Evolutionary conservation across 495 filamentous ascomycete genomes (phyloP).

Genomic region (Lasiosphaeria ovina): DNA sequence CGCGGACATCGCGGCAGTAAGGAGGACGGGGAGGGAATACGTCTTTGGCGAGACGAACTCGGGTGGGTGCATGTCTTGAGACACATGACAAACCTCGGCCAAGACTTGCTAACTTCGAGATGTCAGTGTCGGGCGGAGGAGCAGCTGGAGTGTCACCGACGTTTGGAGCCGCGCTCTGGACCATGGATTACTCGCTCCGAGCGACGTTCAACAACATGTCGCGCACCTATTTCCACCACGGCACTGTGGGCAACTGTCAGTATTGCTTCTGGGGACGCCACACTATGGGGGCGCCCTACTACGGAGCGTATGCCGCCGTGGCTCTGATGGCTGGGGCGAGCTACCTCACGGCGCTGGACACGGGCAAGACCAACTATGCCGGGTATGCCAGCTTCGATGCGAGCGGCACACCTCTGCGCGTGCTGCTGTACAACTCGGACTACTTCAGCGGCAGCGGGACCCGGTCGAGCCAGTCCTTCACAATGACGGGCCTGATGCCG

Average conservation of each 20-base stretch:
- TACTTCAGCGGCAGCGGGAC: constrained; percentile 50
- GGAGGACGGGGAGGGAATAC: constrained; percentile 48
- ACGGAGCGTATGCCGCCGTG: constrained; percentile 56
- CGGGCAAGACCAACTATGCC: constrained; percentile 48
- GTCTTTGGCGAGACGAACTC: constrained; percentile 62
- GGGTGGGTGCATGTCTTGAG: constrained; percentile 29
- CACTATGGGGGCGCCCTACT: constrained; percentile 56
- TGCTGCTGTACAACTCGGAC: constrained; percentile 57
- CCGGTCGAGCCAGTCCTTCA: constrained; percentile 45
- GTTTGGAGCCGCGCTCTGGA: constrained; percentile 60
- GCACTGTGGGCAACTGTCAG: constrained; percentile 59
- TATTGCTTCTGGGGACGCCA: constrained; percentile 62
- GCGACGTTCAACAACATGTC: constrained; percentile 46
- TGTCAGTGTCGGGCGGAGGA: constrained; percentile 45
- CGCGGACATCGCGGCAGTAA: constrained; percentile 48
- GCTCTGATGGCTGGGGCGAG: constrained; percentile 51
- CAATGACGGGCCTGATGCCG: constrained; percentile 42
- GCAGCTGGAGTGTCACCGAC: constrained; percentile 53
- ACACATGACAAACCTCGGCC: too few relatives aligned
- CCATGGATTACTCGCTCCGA: constrained; percentile 57
- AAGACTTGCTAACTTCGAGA: constrained; percentile 4
- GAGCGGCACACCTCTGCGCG: constrained; percentile 37
- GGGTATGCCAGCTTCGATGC: constrained; percentile 53
- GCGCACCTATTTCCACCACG: constrained; percentile 60
- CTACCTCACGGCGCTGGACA: constrained; percentile 51